phyloP scores from a whole-genome alignment of 805 yeast species.

The Yamadazyma scolyti region DNA sequence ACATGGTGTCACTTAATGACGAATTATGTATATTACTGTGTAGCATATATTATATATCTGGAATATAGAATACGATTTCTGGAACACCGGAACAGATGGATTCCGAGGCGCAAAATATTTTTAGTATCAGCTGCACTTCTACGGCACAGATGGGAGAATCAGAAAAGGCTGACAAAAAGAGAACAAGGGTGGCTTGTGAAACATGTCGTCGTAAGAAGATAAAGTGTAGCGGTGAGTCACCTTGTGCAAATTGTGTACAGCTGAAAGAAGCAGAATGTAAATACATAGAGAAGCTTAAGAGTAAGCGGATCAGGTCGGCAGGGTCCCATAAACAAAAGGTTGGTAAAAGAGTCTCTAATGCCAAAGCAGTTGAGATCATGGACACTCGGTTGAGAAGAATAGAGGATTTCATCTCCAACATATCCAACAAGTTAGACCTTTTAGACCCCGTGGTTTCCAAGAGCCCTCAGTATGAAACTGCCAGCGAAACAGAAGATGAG shows the following conservation, averaged over 20 bases:
- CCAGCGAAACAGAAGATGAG: constrained; percentile 2
- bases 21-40: too few species aligned
- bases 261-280: constrained; percentile 18
- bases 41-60: too few species aligned
- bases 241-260: constrained; percentile 26
- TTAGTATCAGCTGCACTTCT: too few species aligned
- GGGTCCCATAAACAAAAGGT: constrained; percentile 2
- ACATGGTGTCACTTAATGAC: too few species aligned
- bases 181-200: constrained; percentile 29
- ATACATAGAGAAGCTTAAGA: constrained; percentile 17
- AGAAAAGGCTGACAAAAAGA: constrained; percentile 9
- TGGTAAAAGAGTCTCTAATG: constrained; percentile 5
- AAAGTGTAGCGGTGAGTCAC: constrained; percentile 27
- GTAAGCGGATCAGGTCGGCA: constrained; percentile 3
- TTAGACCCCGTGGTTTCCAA: too few species aligned
- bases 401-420: constrained; percentile 16
- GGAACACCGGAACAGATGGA: too few species aligned
- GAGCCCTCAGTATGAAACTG: constrained; percentile 2
- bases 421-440: constrained; percentile 18
- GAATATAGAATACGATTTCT: too few species aligned
- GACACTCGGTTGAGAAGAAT: constrained; percentile 18
- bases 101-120: too few species aligned
- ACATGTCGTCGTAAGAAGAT: constrained; percentile 30
- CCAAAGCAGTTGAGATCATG: constrained; percentile 13
- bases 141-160: too few species aligned